Evolutionary conservation across 1,284 basidiomycete genomes (phyloP).

Genomic region (Puccinia polysora): DNA sequence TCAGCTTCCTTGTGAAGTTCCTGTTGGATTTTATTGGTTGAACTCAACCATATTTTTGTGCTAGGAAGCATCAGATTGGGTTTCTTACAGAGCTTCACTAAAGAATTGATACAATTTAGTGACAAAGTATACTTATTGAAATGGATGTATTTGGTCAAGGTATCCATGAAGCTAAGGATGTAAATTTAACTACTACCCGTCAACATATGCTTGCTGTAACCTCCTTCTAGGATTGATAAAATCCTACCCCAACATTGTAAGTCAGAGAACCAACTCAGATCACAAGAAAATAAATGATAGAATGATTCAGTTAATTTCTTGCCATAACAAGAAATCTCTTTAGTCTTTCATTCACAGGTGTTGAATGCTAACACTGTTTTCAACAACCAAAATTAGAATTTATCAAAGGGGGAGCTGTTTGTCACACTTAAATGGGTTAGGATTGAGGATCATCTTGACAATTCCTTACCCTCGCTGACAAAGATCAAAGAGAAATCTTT

Average conservation of each 20-base stretch:
- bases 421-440: background rate
- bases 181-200: slow-evolving; percentile 46
- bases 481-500: slow-evolving; percentile 12
- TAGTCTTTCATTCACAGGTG: slow-evolving; percentile 51
- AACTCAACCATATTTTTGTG: too few relatives aligned
- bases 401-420: background rate
- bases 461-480: slow-evolving; percentile 28
- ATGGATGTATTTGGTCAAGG: background rate
- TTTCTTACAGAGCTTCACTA: too few relatives aligned
- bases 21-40: too few relatives aligned
- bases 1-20: background rate
- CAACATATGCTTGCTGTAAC: slow-evolving; percentile 52
- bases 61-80: too few relatives aligned
- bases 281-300: slow-evolving; percentile 50
- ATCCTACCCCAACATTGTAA: slow-evolving; percentile 48
- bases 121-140: too few relatives aligned
- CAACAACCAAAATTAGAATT: background rate
- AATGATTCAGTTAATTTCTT: slow-evolving; percentile 52
- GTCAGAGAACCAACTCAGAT: slow-evolving; percentile 49
- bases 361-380: slow-evolving; percentile 45
- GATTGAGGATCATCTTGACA: slow-evolving; percentile 45
- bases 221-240: slow-evolving; percentile 51
- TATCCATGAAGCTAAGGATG: slow-evolving; percentile 16
- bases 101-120: too few relatives aligned
- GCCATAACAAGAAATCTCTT: slow-evolving; percentile 53